Conservation (phyloP, 2,329 filamentous ascomycete genomes). For the Pyricularia grisea region DNA sequence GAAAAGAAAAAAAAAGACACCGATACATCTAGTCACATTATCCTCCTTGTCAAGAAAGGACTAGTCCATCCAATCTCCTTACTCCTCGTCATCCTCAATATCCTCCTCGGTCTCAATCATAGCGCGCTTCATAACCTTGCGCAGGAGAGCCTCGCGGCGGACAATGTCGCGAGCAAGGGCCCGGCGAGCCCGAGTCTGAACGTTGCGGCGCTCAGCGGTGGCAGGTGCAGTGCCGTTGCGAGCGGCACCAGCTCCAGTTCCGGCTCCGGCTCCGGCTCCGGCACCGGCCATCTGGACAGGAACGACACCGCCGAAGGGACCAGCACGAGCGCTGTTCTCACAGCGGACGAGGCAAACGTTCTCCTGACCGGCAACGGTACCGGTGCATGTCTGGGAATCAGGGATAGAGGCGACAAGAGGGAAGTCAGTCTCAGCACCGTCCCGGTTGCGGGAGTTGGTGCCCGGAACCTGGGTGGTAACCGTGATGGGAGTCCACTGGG, state of each 20-base stretch:
- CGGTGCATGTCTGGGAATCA: constrained; percentile 45
- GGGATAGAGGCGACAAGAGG: constrained; percentile 50
- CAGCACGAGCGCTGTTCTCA: constrained; percentile 49
- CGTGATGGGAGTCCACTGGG: constrained; percentile 40
- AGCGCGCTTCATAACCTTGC: constrained; percentile 2
- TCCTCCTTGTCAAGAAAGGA: neutral
- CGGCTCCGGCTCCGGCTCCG: neutral
- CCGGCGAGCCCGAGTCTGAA: neutral
- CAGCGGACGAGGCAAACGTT: constrained; percentile 56
- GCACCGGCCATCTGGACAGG: constrained; percentile 18
- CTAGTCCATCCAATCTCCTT: neutral
- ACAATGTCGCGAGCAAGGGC: constrained; percentile 2
- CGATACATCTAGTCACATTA: neutral
- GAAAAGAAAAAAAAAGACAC: neutral
- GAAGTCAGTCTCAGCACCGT: constrained; percentile 30
- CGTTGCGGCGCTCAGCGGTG: neutral
- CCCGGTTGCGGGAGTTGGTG: constrained; percentile 35
- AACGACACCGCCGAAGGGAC: constrained; percentile 45
- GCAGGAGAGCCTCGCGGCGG: constrained; percentile 4
- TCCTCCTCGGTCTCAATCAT: neutral
- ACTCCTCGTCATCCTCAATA: neutral
- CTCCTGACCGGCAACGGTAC: constrained; percentile 46
- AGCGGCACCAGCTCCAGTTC: neutral
- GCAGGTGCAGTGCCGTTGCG: neutral
- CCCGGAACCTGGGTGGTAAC: constrained; percentile 46